Evolutionary conservation across 495 filamentous ascomycete genomes (phyloP).

Genomic region (Daldinia grandis): DNA sequence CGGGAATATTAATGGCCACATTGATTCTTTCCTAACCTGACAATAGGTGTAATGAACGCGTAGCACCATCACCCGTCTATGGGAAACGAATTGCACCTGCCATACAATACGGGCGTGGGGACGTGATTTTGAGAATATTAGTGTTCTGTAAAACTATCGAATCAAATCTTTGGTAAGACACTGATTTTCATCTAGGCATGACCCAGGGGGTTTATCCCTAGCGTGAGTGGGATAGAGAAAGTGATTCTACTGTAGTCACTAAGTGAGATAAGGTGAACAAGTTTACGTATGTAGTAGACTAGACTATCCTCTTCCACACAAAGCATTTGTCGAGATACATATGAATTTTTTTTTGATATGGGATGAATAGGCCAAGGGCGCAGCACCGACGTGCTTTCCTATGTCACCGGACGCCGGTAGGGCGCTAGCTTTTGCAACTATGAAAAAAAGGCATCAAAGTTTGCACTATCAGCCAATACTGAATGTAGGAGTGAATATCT

Average conservation of each 20-base stretch:
- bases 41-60: background rate
- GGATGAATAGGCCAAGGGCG: background rate
- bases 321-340: background rate
- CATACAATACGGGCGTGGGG: background rate
- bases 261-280: background rate
- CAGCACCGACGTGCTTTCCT: background rate
- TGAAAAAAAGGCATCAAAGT: background rate
- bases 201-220: background rate
- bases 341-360: background rate
- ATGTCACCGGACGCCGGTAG: background rate
- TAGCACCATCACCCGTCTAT: constrained; percentile 1
- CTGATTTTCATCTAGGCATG: background rate
- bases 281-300: background rate
- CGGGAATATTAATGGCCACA: background rate
- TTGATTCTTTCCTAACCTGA: background rate
- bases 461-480: background rate
- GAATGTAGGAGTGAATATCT: background rate
- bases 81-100: background rate
- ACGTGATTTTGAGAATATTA: background rate
- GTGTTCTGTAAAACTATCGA: background rate
- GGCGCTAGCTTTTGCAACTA: background rate
- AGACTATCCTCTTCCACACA: constrained; percentile 13
- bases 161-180: background rate
- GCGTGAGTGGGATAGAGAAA: background rate
- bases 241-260: background rate